These are phyloP conservation scores for Ogataea naganishii DNA, from an alignment of 805 yeast species.

Conservation along the genomic window DNA sequence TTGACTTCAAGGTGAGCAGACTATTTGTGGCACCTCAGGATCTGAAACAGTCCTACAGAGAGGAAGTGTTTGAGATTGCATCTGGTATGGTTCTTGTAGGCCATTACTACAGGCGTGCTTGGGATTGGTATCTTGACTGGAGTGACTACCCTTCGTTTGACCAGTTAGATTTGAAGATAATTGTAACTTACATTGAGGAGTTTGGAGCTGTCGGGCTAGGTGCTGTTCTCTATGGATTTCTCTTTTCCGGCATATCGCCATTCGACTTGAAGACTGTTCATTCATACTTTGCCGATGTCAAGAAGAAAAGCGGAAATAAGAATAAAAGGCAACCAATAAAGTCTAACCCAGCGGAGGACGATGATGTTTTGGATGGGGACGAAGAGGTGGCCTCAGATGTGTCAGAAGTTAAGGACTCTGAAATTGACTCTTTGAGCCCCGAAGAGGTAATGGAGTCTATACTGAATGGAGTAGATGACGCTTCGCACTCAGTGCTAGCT, in stretches of 20 bases:
- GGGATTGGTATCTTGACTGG: conserved; percentile 74
- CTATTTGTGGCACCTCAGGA: conserved; percentile 43
- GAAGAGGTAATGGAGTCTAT: conserved; percentile 31
- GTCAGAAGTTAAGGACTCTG: conserved; percentile 5
- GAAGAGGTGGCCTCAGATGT: conserved; percentile 11
- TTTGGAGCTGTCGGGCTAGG: conserved; percentile 56
- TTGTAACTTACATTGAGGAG: conserved; percentile 42
- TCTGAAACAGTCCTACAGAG: conserved; percentile 28
- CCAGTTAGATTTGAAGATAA: conserved; percentile 35
- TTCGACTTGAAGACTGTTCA: conserved; percentile 30
- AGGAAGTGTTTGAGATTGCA: conserved; percentile 44
- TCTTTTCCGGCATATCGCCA: conserved; percentile 61
- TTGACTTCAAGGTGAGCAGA: conserved; percentile 48
- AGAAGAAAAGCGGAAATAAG: conserved; percentile 11
- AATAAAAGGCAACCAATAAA: conserved; percentile 10
- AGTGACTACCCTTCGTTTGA: conserved; percentile 42
- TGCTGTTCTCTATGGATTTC: conserved; percentile 51
- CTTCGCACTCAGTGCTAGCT: conserved; percentile 42
- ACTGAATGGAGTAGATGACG: conserved; percentile 28
- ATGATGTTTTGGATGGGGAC: conserved; percentile 15
- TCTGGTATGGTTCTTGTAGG: conserved; percentile 68
- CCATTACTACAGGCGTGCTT: conserved; percentile 52
- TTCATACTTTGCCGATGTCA: conserved; percentile 13
- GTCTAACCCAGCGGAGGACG: conserved; percentile 4
- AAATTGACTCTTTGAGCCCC: conserved; percentile 12